phyloP scores from a whole-genome alignment of 805 yeast species.

The Candida ulmi region DNA sequence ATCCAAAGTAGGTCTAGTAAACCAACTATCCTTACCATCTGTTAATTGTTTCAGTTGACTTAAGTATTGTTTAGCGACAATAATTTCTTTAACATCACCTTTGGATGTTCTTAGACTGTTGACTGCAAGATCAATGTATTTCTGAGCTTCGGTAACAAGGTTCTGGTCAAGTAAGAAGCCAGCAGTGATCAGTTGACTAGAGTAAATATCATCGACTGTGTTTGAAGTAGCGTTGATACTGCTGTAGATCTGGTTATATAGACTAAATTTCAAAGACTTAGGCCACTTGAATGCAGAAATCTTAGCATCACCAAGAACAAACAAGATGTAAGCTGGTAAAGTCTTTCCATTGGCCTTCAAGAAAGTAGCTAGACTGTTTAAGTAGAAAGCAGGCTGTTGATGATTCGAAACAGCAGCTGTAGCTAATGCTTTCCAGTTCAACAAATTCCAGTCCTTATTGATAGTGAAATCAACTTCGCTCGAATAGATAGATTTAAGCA shows the following conservation, averaged over 20 bases:
- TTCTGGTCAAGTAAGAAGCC: slow-evolving; percentile 66
- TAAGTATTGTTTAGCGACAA: slow-evolving; percentile 31
- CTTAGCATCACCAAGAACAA: slow-evolving; percentile 42
- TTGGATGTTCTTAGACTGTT: slow-evolving; percentile 34
- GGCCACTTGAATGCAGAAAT: slow-evolving; percentile 23
- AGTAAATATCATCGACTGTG: neutral
- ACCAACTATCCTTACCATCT: slow-evolving; percentile 65
- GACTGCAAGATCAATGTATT: slow-evolving; percentile 50
- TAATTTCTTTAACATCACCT: slow-evolving; percentile 28
- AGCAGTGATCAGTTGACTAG: slow-evolving; percentile 64
- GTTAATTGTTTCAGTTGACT: slow-evolving; percentile 37
- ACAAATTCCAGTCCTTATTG: neutral
- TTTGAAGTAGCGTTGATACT: slow-evolving; percentile 19
- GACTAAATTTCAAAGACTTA: slow-evolving; percentile 21
- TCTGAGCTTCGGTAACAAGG: slow-evolving; percentile 49
- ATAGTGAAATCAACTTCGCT: neutral
- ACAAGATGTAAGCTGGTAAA: slow-evolving; percentile 39
- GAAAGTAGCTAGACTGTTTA: slow-evolving; percentile 46
- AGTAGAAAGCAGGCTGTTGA: slow-evolving; percentile 33
- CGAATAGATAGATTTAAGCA: slow-evolving; percentile 51
- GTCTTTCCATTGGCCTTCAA: slow-evolving; percentile 28
- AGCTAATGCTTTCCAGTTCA: slow-evolving; percentile 44
- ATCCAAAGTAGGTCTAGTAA: slow-evolving; percentile 71
- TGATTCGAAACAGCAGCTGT: slow-evolving; percentile 34
- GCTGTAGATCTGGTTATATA: slow-evolving; percentile 25